A percentile compares a stretch with the other conserved stretches of the same genome.
These are phyloP conservation scores for Cryomyces minteri DNA, from an alignment of 495 filamentous ascomycete species.

Conservation along the genomic window DNA sequence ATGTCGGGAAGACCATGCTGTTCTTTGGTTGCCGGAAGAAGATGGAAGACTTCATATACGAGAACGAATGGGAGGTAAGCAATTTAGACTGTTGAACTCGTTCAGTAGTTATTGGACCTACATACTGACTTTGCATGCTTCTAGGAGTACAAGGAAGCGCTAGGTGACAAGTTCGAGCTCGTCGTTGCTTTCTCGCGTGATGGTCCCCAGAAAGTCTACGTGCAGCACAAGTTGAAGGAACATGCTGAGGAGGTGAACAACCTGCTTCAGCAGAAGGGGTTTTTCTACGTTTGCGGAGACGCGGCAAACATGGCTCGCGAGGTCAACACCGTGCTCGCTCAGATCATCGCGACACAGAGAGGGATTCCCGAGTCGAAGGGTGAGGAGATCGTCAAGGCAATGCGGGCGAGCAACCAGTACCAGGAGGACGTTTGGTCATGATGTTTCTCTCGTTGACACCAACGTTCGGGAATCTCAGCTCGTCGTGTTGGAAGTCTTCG, in stretches of 20 bases:
- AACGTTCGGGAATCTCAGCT: no score
- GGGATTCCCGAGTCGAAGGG: conserved; percentile 65
- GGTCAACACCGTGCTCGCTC: conserved; percentile 67
- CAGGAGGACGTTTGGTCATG: conserved; percentile 38
- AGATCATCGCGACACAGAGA: conserved; percentile 71
- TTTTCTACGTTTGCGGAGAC: conserved; percentile 97
- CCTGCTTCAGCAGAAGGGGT: conserved; percentile 73
- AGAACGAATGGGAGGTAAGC: conserved; percentile 84
- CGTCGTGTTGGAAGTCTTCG: no score
- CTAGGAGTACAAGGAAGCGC: conserved; percentile 59
- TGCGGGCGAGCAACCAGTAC: conserved; percentile 87
- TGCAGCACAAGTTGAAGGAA: conserved; percentile 83
- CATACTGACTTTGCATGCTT: conserved; percentile 4
- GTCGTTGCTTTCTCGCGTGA: conserved; percentile 91
- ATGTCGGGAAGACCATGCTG: conserved; percentile 74
- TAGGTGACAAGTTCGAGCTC: conserved; percentile 75
- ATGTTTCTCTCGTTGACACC: no score
- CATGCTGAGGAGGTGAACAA: conserved; percentile 70
- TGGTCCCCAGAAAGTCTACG: conserved; percentile 74
- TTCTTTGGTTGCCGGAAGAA: conserved; percentile 88
- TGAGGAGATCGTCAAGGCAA: conserved; percentile 89
- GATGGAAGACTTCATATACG: conserved; percentile 81
- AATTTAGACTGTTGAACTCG: neutral
- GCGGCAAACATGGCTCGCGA: conserved; percentile 97
- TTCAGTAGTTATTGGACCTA: neutral